A percentile compares a stretch with the other conserved stretches of the same genome.
phyloP scores from a whole-genome alignment of 257 asterid genomes.

The Lithospermum erythrorhizon region DNA sequence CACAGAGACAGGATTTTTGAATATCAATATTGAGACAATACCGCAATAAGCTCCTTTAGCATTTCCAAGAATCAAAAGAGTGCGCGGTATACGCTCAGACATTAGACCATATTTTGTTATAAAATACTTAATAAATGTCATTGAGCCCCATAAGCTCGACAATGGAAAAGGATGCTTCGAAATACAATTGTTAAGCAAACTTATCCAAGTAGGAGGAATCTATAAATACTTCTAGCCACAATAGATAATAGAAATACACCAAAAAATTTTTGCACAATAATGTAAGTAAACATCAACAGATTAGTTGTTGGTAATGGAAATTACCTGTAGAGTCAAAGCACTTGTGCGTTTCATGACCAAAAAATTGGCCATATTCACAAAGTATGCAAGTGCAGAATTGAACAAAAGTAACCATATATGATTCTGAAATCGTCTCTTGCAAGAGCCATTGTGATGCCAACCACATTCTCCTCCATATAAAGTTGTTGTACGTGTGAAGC shows the following conservation, averaged over 20 bases:
- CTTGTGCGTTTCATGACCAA: slow-evolving; percentile 92
- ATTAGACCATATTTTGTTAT: too few species aligned
- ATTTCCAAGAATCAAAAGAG: slow-evolving; percentile 55
- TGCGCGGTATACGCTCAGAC: too few species aligned
- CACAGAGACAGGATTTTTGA: slow-evolving; percentile 64
- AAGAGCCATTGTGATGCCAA: slow-evolving; percentile 63
- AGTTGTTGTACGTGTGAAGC: too few species aligned
- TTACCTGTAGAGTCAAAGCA: slow-evolving; percentile 92
- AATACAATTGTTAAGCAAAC: too few species aligned
- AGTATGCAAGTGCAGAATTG: slow-evolving; percentile 77
- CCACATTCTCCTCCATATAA: slow-evolving; percentile 66
- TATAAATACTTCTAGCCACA: too few species aligned
- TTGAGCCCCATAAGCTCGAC: too few species aligned
- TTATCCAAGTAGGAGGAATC: too few species aligned
- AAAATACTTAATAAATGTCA: too few species aligned
- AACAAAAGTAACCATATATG: slow-evolving; percentile 57
- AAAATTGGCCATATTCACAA: slow-evolving; percentile 80
- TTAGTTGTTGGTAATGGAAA: background rate
- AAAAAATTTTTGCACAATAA: too few species aligned
- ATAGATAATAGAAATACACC: too few species aligned
- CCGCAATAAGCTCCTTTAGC: slow-evolving; percentile 87
- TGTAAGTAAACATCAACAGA: background rate
- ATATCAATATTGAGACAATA: slow-evolving; percentile 61
- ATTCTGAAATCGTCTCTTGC: slow-evolving; percentile 55
- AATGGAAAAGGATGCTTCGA: too few species aligned